Conservation (phyloP, 2,329 filamentous ascomycete species). For the Ploettnerulaceae sp. region DNA sequence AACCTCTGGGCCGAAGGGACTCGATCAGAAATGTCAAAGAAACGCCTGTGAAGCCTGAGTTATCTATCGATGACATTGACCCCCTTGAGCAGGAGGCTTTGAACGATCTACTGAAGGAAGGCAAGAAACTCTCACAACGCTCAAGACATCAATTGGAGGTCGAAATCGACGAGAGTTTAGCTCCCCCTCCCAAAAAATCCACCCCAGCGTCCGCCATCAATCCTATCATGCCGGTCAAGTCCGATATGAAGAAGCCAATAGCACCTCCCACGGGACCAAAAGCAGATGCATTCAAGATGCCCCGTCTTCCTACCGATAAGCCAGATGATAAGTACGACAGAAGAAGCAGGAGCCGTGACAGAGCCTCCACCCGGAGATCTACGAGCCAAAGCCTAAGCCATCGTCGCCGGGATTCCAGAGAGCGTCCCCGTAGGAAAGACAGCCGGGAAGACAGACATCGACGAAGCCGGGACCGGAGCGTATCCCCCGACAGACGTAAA, state of each 20-base stretch:
- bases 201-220: slow-evolving; percentile 34
- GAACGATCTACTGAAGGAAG: slow-evolving; percentile 33
- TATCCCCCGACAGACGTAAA: slow-evolving; percentile 26
- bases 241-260: slow-evolving; percentile 29
- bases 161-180: slow-evolving; percentile 33
- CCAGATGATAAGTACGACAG: slow-evolving; percentile 16
- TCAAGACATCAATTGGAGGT: slow-evolving; percentile 33
- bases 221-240: slow-evolving; percentile 29
- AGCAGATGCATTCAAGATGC: slow-evolving; percentile 21
- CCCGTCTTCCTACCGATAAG: slow-evolving; percentile 11
- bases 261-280: slow-evolving; percentile 21
- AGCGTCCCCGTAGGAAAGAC: slow-evolving; percentile 23
- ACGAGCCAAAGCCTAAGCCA: slow-evolving; percentile 24
- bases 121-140: slow-evolving; percentile 29
- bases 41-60: slow-evolving; percentile 15
- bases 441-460: slow-evolving; percentile 31
- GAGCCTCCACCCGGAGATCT: slow-evolving; percentile 23
- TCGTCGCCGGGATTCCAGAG: slow-evolving; percentile 24
- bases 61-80: slow-evolving; percentile 34
- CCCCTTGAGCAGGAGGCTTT: slow-evolving; percentile 34
- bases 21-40: slow-evolving; percentile 16
- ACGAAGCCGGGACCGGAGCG: slow-evolving; percentile 19
- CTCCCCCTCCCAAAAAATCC: slow-evolving; percentile 33
- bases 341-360: slow-evolving; percentile 29
- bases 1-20: slow-evolving; percentile 17